These are phyloP conservation scores for Oryza nivara DNA, from an alignment of 176 grass and related monocot species.

Conservation along the genomic window DNA sequence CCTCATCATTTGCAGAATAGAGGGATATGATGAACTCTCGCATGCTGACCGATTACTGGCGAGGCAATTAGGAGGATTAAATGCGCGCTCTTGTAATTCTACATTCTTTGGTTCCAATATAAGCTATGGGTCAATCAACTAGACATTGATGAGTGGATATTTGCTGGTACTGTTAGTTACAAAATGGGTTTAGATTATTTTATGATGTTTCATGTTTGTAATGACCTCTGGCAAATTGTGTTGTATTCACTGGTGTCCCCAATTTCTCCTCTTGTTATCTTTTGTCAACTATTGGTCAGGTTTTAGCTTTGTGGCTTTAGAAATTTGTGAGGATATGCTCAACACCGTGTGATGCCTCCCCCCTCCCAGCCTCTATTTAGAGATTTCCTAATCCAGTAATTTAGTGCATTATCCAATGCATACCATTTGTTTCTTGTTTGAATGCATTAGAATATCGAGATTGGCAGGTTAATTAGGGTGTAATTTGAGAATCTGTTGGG, in stretches of 20 bases:
- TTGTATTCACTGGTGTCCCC: no score
- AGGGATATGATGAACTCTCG: background rate
- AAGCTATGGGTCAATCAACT: background rate
- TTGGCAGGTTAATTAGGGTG: background rate
- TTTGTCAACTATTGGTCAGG: no score
- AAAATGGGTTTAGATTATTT: no score
- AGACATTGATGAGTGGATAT: background rate
- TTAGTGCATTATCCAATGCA: background rate
- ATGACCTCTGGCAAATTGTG: background rate
- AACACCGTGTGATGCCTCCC: no score
- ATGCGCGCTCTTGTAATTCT: background rate
- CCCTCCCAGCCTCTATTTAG: no score
- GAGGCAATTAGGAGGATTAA: background rate
- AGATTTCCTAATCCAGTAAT: no score
- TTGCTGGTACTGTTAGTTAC: no score
- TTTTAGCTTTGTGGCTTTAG: no score
- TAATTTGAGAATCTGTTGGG: background rate
- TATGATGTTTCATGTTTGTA: background rate
- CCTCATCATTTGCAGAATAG: no score
- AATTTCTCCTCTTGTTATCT: background rate
- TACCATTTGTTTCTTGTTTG: background rate
- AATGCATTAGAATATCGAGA: background rate
- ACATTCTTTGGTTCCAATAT: background rate
- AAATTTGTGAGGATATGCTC: no score
- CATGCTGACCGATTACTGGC: background rate